Base-by-base conservation (phyloP, 495 filamentous ascomycete genomes). In the Friedmanniomyces simplex region DNA sequence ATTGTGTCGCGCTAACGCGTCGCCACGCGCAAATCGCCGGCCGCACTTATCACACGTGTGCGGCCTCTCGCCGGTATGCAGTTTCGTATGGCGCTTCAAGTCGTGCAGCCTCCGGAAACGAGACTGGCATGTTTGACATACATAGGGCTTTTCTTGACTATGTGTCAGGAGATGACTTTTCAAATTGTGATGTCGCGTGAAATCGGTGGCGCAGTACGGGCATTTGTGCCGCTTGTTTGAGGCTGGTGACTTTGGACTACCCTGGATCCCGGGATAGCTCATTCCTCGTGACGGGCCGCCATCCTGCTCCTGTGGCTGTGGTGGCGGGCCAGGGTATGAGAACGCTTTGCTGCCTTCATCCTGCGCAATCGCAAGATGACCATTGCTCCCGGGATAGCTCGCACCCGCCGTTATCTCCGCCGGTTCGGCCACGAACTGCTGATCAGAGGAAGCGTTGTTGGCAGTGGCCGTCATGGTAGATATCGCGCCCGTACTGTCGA, bases 11-110 rank as follows among this genome's bases (percentile, higher is more conserved):
- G 93, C 93, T 24, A 99, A 72, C 16, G 93, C 93, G 72, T 99
- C 93, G 5, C 93, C 93, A 57, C 93, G 85, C 28, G 93, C 93
- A 73, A 99, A 99, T 53, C 88, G 85, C 51, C 93, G 81, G 41
- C 91, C 88, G 66, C 93, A 98, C 68, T 91, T 95, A 28, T 86
- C 84, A 63, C 93, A 99, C 12, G 89, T 86, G 64, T 97, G 93
- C 12, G 91, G 90, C 60, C 94, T 83, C 72, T 99, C 93, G n/a
- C 93, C 93, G 13, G 94, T 96, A 67, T 99, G 93, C n/a, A 99
- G 79, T 69, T 97, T 97, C 45, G 84, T 87, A 68, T 99, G 93
- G 42, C 93, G 82, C 73, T 97, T 99, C 53, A 99, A 74, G 66
- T 99, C 93, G 66, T 99, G 93, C 25, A 97, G 76, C 57, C 93